These are phyloP conservation scores for Pulveroboletus ravenelii DNA, from an alignment of 768 basidiomycete genomes.

Conservation along the genomic window DNA sequence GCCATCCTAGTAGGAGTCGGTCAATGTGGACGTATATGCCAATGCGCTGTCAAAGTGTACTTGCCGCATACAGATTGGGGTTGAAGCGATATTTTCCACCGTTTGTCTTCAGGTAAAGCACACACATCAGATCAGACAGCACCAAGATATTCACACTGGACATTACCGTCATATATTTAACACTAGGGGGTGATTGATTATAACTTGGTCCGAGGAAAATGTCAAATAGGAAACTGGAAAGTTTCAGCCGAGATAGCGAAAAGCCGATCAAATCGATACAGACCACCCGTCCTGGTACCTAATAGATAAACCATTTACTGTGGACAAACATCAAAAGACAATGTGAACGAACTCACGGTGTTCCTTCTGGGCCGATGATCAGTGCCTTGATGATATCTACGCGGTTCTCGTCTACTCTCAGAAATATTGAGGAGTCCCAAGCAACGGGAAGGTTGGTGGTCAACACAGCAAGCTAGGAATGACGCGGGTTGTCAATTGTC, in stretches of 20 bases:
- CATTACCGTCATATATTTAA: slow-evolving; percentile 60
- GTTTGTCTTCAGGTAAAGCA: slow-evolving; percentile 52
- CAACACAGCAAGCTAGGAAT: slow-evolving; percentile 77
- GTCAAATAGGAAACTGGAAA: slow-evolving; percentile 69
- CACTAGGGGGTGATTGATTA: slow-evolving; percentile 77
- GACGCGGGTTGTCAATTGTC: slow-evolving; percentile 8
- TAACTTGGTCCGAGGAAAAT: slow-evolving; percentile 89
- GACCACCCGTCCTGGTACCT: slow-evolving; percentile 92
- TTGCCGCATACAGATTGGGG: slow-evolving; percentile 87
- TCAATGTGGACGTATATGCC: not conserved
- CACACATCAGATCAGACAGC: slow-evolving; percentile 5
- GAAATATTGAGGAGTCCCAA: slow-evolving; percentile 91
- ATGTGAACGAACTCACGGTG: slow-evolving; percentile 57
- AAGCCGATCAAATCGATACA: slow-evolving; percentile 21
- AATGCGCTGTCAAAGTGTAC: slow-evolving; percentile 17
- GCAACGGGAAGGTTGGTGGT: slow-evolving; percentile 93
- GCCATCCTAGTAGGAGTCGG: slow-evolving; percentile 57
- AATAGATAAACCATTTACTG: slow-evolving; percentile 6
- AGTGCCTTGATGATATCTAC: slow-evolving; percentile 91
- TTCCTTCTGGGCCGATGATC: slow-evolving; percentile 89
- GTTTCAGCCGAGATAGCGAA: slow-evolving; percentile 3
- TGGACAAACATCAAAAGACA: not conserved
- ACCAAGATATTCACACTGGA: not conserved
- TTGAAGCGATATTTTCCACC: slow-evolving; percentile 90
- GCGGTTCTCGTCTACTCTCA: slow-evolving; percentile 87